Percentiles rank a stretch among this genome's conserved stretches.
Conservation (phyloP, 352 stramenopile species). For the Globisporangium paroecandrum region DNA sequence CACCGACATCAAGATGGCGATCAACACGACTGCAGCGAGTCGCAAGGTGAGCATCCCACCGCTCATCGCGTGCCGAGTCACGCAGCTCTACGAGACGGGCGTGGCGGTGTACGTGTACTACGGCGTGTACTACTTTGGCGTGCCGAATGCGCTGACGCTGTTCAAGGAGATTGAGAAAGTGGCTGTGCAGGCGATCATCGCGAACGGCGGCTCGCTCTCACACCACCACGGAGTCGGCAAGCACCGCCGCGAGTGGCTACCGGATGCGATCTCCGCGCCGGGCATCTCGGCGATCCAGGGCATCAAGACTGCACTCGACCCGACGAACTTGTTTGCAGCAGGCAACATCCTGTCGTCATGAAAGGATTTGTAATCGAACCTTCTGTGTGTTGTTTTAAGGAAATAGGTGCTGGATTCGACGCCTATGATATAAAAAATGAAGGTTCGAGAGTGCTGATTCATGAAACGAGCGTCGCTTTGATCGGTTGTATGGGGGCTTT, state of each 20-base stretch:
- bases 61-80: conserved; percentile 91
- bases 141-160: conserved; percentile 72
- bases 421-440: background rate
- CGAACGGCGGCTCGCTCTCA: conserved; percentile 89
- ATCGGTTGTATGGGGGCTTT: background rate
- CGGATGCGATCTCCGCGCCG: conserved; percentile 73
- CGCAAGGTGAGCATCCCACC: conserved; percentile 66
- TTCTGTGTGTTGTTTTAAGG: background rate
- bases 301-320: conserved; percentile 89
- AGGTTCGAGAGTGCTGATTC: background rate
- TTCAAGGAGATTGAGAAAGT: conserved; percentile 80
- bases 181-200: conserved; percentile 84
- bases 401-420: too few species aligned
- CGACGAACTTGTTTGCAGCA: conserved; percentile 90
- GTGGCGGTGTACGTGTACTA: conserved; percentile 97
- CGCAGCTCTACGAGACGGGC: conserved; percentile 94
- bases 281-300: conserved; percentile 64
- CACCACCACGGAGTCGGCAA: conserved; percentile 97
- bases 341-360: conserved; percentile 58
- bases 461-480: conserved; percentile 10
- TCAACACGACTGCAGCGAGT: conserved; percentile 35
- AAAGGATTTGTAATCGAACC: background rate
- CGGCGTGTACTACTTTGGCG: conserved; percentile 89
- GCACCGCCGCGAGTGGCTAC: conserved; percentile 83
- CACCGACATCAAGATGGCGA: conserved; percentile 51